Conservation (phyloP, 176 grass and related monocot genomes). For the Sorghum bicolor region Sorghum_bicolor_NCBIv3 NC_012873.2:64528501-64529000, state of each 20-base stretch:
- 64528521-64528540: constrained; percentile 18
- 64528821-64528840: too few relatives aligned
- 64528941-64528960: too few relatives aligned
- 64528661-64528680: neutral
- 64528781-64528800: neutral
- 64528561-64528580: constrained; percentile 20
- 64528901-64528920: too few relatives aligned
- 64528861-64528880: too few relatives aligned
- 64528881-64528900: too few relatives aligned
- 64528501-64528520: constrained; percentile 36
- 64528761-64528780: neutral
- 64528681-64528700: neutral
- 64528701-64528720: neutral
- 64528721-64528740: too few relatives aligned
- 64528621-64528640: neutral
- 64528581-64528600: constrained; percentile 21
- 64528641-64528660: neutral
- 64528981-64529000: too few relatives aligned
- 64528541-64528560: constrained; percentile 26
- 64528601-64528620: neutral
- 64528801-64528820: neutral
- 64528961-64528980: too few relatives aligned
- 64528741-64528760: too few relatives aligned
- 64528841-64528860: too few relatives aligned
- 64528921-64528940: too few relatives aligned